A percentile compares a stretch with the other conserved stretches of the same genome.
These are phyloP conservation scores for Pyrenophora teres DNA, from an alignment of 2,329 filamentous ascomycete genomes.

Conservation along the genomic window DNA sequence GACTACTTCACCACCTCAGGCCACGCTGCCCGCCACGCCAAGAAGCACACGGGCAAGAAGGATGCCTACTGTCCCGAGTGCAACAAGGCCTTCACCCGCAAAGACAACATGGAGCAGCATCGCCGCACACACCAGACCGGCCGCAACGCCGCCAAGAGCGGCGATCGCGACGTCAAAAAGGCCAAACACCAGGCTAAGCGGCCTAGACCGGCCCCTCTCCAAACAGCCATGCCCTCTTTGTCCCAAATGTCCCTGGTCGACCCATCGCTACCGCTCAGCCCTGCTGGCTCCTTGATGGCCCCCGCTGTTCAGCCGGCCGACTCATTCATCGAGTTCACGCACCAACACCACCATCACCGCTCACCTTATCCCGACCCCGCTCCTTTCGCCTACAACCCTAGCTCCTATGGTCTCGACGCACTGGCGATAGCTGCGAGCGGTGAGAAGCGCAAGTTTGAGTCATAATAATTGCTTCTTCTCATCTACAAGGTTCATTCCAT, in stretches of 20 bases:
- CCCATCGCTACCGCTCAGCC: slow-evolving; percentile 36
- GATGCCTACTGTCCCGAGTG: slow-evolving; percentile 72
- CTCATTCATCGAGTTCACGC: slow-evolving; percentile 27
- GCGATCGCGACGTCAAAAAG: slow-evolving; percentile 46
- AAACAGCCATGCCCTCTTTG: slow-evolving; percentile 28
- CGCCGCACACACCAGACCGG: slow-evolving; percentile 71
- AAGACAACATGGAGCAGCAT: slow-evolving; percentile 89
- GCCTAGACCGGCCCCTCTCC: slow-evolving; percentile 41
- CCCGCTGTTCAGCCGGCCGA: slow-evolving; percentile 37
- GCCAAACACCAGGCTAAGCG: slow-evolving; percentile 41
- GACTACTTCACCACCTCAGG: slow-evolving; percentile 85
- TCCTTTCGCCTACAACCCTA: slow-evolving; percentile 30
- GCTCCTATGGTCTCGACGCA: slow-evolving; percentile 43
- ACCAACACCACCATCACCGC: slow-evolving; percentile 18
- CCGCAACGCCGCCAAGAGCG: slow-evolving; percentile 46
- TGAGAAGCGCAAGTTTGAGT: slow-evolving; percentile 46
- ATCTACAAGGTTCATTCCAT: slow-evolving; percentile 2
- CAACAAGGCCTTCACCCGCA: slow-evolving; percentile 78
- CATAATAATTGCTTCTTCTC: slow-evolving; percentile 10
- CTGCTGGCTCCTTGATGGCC: slow-evolving; percentile 34
- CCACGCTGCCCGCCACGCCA: slow-evolving; percentile 82
- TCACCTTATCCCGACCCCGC: slow-evolving; percentile 42
- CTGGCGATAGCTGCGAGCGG: slow-evolving; percentile 46
- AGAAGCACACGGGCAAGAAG: slow-evolving; percentile 83
- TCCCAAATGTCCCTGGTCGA: slow-evolving; percentile 35